Base-by-base conservation (phyloP, 495 filamentous ascomycete genomes). In the Penicillium longicatenatum region DNA sequence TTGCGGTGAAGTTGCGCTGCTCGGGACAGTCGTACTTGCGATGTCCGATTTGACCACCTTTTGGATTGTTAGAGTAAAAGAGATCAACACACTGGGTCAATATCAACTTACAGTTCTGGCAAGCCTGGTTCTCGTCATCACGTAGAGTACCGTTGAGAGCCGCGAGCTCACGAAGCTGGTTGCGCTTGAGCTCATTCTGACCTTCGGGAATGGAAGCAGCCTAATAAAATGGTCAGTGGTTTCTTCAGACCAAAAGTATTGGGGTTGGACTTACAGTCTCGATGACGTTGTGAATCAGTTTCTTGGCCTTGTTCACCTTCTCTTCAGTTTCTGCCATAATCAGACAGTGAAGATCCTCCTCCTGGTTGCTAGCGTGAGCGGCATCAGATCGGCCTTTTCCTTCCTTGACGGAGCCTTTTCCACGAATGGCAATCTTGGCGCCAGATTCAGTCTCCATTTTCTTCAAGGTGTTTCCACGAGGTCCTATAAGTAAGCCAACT, bases 401-500 rank as follows among this genome's bases (percentile, higher is more conserved):
- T 83, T 98, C 94, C 79, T 98, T 98, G 68, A 98, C 94, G 67
- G 94, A 98, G 70, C 94, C 94, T 79, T 98, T 98, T 79, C 94
- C 94, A 68, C 94, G 93, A 63, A 98, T 98, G 61, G 94, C 94
- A 79, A 98, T 98, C 72, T 98, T 98, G 70, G 94, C 94, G 46
- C 87, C 85, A 44, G 94, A 98, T 79, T 98, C 92, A 65, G 88
- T 84, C 71, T 98, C 94, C 94, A 98, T 98, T 74, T 97, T 97
- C 81, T 98, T 98, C 64, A 98, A 79, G 55, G 94, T 98, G 70
- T 97, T 98, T 70, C 94, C 94, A 90, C 94, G 94, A 79, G 94
- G 94, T 75, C 94, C 94, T 85, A 98, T 98, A 71, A 98, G 92
- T 86, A 98, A 86, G 75, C 94, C 94, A 88, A 98, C 94, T 98